Percentiles rank a stretch among this genome's conserved stretches.
Evolutionary conservation across 345 rosid species (phyloP).

Genomic region (Litchi chinensis): DNA sequence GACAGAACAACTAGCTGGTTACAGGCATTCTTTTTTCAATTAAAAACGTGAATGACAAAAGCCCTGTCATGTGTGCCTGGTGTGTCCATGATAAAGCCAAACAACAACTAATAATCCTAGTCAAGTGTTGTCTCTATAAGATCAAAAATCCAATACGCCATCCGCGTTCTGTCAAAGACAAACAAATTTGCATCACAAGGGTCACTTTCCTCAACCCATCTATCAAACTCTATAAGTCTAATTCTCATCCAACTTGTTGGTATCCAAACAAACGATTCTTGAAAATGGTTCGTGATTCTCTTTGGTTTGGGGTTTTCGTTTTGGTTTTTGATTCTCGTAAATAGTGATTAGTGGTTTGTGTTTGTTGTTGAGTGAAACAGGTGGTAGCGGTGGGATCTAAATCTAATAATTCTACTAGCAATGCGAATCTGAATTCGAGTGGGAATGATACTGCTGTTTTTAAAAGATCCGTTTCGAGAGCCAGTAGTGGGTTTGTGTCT

Average conservation of each 20-base stretch:
- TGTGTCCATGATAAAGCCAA: not conserved
- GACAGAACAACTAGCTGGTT: not conserved
- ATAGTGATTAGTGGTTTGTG: not conserved
- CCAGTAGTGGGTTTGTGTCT: conserved; percentile 16
- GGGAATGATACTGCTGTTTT: conserved; percentile 26
- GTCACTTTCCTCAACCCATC: not conserved
- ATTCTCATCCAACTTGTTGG: not conserved
- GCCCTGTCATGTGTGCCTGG: not conserved
- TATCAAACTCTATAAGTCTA: not conserved
- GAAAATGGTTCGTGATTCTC: not conserved
- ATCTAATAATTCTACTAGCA: conserved; percentile 1
- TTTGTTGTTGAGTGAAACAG: conserved; percentile 27
- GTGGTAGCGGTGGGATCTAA: conserved; percentile 35
- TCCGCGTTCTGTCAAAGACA: not conserved
- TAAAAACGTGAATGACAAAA: not conserved
- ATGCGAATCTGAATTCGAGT: conserved; percentile 36
- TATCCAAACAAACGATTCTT: not conserved
- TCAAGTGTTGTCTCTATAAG: not conserved
- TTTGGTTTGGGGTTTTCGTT: not conserved
- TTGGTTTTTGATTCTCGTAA: not conserved
- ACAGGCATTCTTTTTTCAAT: not conserved
- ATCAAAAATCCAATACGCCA: not conserved
- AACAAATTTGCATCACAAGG: not conserved
- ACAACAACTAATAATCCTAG: not conserved
- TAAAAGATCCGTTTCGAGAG: conserved; percentile 26